phyloP scores from a whole-genome alignment of 2,329 filamentous ascomycete species.

The Blastomyces emzantsi region DNA sequence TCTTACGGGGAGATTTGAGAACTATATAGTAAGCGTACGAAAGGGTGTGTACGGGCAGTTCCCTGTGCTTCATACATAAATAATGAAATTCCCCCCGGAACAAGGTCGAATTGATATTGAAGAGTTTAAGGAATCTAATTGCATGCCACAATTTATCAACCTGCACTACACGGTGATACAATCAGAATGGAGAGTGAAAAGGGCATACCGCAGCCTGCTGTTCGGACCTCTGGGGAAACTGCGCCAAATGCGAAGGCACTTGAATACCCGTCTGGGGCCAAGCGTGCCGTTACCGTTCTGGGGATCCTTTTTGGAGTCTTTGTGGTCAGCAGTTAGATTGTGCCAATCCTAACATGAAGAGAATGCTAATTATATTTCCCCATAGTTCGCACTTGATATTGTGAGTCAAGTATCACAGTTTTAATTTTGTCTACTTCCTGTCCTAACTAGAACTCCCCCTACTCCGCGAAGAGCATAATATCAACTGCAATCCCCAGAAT shows the following conservation, averaged over 20 bases:
- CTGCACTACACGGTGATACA: not conserved
- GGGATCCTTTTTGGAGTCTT: not conserved
- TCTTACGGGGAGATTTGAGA: not conserved
- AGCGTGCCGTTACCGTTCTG: not conserved
- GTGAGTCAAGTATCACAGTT: not conserved
- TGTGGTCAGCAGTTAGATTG: not conserved
- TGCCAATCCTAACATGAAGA: not conserved
- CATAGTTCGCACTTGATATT: conserved; percentile 1
- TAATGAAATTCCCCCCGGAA: not conserved
- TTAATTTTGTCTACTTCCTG: not conserved
- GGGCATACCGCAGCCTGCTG: not conserved
- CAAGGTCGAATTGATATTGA: not conserved
- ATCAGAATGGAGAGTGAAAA: not conserved
- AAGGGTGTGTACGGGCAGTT: not conserved
- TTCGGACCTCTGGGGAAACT: not conserved
- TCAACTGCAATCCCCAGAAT: conserved; percentile 6
- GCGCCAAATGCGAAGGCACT: not conserved
- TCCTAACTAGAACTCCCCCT: not conserved
- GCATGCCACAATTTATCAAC: not conserved
- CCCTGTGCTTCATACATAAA: not conserved
- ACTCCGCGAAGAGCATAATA: not conserved
- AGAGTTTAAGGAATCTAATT: not conserved
- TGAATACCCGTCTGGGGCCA: not conserved
- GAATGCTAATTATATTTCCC: not conserved
- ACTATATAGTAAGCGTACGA: not conserved